A percentile compares a stretch with the other conserved stretches of the same genome.
Conservation (phyloP, 1,139 yeast genomes). For the Geotrichum candidum region DNA sequence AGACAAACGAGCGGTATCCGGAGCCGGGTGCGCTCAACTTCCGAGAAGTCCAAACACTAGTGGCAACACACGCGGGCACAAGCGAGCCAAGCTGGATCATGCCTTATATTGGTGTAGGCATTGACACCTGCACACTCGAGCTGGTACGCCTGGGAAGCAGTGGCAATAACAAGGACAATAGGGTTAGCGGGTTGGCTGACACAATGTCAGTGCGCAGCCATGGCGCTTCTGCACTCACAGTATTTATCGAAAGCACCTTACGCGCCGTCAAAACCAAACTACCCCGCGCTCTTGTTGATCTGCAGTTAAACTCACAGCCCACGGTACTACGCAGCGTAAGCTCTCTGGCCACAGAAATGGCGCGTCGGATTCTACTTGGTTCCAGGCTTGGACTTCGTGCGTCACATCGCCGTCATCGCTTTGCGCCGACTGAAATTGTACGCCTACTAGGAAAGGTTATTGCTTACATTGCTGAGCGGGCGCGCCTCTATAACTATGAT, state of each 20-base stretch:
- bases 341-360: not conserved
- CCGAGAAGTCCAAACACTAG: not conserved
- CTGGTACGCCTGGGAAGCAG: not conserved
- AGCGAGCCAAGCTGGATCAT: not conserved
- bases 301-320: conserved; percentile 4
- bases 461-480: not conserved
- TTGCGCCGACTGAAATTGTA: not conserved
- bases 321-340: conserved; percentile 5
- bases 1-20: not conserved
- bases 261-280: conserved; percentile 3
- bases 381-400: not conserved
- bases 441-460: not conserved
- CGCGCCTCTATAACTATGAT: not conserved
- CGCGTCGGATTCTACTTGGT: conserved; percentile 1
- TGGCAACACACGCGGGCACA: not conserved
- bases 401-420: not conserved
- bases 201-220: conserved; percentile 1
- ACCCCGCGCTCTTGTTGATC: conserved; percentile 1
- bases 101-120: conserved; percentile 18
- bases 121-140: conserved; percentile 15
- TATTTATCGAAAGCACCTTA: not conserved
- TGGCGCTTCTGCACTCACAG: conserved; percentile 4
- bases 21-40: not conserved
- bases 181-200: not conserved
- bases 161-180: not conserved